Base-by-base conservation (phyloP, 2,329 filamentous ascomycete species). In the Colletotrichum plurivorum region DNA sequence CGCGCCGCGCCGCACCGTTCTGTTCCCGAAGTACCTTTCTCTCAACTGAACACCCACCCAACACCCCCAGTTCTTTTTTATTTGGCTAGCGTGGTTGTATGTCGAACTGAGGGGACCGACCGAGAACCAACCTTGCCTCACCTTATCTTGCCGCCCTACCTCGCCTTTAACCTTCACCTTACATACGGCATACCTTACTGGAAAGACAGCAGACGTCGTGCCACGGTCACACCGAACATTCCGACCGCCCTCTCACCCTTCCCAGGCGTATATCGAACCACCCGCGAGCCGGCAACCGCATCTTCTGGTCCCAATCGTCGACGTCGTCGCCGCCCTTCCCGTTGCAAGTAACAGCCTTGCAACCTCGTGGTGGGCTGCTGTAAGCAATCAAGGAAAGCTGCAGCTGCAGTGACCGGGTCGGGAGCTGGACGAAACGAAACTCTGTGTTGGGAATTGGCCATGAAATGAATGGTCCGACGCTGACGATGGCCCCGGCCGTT, bases 401-500 rank as follows among this genome's bases (percentile, higher is more conserved):
- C 67, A 59, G 46, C 67, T 63, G 64, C 63, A 46, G 52, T 63
- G 52, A 45, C 31, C 22, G n/a, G 45, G 20, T 31, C 53, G 43
- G 53, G 8, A 27, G 15, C 48, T 41, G 27, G 16, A 61, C n/a
- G 20, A n/a, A 41, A 51, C 51, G 20, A 6, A 45, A 56, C 39
- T 46, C 27, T 9, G 62, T 56, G 41, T 13, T 57, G 62, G 51
- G 56, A 66, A 49, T 57, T 61, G 63, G 76, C 72, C 75, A 79
- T 81, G 79, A 76, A 71, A 79, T 80, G 79, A 77, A 76, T 60
- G 76, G 75, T 62, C 74, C 78, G 70, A 77, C 77, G 53, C 71
- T 79, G 74, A 79, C 77, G 75, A 82, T 82, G 80, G 77, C 81
- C 71, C 75, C 80, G 76, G 79, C 79, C 71, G 75, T 79, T 66